phyloP scores from a whole-genome alignment of 2,329 filamentous ascomycete species.

The Aurifilum marmelostoma region DNA sequence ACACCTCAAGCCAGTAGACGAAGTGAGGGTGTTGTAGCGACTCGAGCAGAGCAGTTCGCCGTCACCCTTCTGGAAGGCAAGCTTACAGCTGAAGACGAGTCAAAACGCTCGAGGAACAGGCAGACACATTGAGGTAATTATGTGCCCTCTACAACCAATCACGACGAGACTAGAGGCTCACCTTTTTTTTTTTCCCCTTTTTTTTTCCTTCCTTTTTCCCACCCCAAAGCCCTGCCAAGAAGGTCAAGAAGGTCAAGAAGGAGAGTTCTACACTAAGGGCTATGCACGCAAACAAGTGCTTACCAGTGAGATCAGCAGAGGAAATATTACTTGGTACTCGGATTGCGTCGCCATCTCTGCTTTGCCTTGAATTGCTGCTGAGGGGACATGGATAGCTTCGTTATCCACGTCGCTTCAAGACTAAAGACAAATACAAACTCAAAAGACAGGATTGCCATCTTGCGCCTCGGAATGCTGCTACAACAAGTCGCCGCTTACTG shows the following conservation, averaged over 20 bases:
- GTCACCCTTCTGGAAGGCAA: not conserved
- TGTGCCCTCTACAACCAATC: slow-evolving; percentile 10
- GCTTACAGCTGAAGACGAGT: too few species aligned
- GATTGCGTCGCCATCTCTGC: too few species aligned
- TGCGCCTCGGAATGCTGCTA: not conserved
- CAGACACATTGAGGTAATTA: not conserved
- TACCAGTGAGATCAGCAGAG: not conserved
- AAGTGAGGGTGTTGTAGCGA: not conserved
- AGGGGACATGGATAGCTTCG: not conserved
- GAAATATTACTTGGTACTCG: not conserved
- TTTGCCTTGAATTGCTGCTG: not conserved
- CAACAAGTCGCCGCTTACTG: slow-evolving; percentile 51
- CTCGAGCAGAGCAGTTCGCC: not conserved
- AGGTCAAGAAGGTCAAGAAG: too few species aligned
- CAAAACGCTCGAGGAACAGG: not conserved
- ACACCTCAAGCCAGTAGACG: too few species aligned
- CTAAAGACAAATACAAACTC: not conserved
- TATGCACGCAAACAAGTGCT: not conserved
- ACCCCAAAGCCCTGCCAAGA: too few species aligned
- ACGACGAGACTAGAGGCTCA: slow-evolving; percentile 14
- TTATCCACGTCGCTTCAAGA: not conserved
- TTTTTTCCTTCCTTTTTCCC: too few species aligned
- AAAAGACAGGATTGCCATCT: not conserved
- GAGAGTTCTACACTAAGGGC: not conserved
- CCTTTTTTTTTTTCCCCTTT: not conserved